Conservation (phyloP, 2,329 filamentous ascomycete genomes). For the Trichophyton benhamiae region DNA sequence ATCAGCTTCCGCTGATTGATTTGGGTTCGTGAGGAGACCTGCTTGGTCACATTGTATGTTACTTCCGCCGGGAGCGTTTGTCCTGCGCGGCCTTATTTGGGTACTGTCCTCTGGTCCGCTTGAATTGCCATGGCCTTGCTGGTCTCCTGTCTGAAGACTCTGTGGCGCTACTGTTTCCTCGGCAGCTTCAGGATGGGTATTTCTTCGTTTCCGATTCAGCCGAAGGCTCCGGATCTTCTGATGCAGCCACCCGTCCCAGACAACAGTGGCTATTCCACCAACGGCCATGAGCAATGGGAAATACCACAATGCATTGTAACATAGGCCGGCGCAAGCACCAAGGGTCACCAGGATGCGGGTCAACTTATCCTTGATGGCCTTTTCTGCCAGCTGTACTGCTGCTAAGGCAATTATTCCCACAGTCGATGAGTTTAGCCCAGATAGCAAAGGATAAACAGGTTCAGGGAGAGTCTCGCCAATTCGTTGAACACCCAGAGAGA, state of each 20-base stretch:
- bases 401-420: slow-evolving; percentile 61
- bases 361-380: slow-evolving; percentile 53
- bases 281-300: slow-evolving; percentile 53
- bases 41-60: background rate
- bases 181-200: slow-evolving; percentile 3
- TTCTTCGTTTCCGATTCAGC: background rate
- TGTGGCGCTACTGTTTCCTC: slow-evolving; percentile 9
- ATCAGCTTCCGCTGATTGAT: background rate
- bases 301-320: slow-evolving; percentile 65
- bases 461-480: slow-evolving; percentile 48
- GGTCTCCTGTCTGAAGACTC: slow-evolving; percentile 6
- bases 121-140: background rate
- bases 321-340: slow-evolving; percentile 50
- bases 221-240: slow-evolving; percentile 24
- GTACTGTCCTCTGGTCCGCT: background rate
- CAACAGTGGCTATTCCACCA: slow-evolving; percentile 41
- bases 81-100: background rate
- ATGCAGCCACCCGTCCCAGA: slow-evolving; percentile 46
- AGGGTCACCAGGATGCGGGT: slow-evolving; percentile 53
- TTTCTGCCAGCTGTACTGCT: slow-evolving; percentile 54
- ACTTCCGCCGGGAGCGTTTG: background rate
- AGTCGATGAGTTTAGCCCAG: slow-evolving; percentile 58
- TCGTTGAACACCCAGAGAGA: slow-evolving; percentile 52
- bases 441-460: slow-evolving; percentile 56
- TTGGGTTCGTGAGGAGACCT: background rate